Evolutionary conservation across 495 filamentous ascomycete species (phyloP).

Genomic region (Collariella sp.): DNA sequence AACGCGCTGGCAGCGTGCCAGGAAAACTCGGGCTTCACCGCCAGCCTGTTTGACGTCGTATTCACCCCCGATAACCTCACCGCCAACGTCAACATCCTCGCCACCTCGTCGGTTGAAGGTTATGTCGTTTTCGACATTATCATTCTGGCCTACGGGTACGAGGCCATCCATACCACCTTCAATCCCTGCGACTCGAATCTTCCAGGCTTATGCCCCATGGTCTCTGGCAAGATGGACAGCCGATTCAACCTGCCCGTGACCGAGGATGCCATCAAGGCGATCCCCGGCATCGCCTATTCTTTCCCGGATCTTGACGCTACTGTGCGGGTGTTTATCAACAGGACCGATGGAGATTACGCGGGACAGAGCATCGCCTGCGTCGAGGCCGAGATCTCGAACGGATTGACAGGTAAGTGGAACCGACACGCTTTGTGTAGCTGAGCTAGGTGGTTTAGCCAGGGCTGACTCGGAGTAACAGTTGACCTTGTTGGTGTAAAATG

Average conservation of each 20-base stretch:
- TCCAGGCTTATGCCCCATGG: conserved; percentile 87
- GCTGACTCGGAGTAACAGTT: conserved; percentile 35
- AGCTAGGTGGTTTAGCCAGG: not conserved
- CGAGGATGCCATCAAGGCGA: conserved; percentile 45
- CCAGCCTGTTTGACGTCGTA: conserved; percentile 70
- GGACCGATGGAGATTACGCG: conserved; percentile 37
- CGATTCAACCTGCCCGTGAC: conserved; percentile 57
- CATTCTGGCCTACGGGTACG: conserved; percentile 76
- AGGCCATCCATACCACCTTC: conserved; percentile 51
- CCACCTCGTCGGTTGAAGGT: conserved; percentile 75
- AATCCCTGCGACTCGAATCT: conserved; percentile 68
- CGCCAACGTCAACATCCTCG: conserved; percentile 66
- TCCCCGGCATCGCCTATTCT: conserved; percentile 81
- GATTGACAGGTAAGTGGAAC: conserved; percentile 53
- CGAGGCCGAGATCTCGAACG: conserved; percentile 82
- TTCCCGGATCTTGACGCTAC: conserved; percentile 92
- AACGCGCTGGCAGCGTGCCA: conserved; percentile 73
- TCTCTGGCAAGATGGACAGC: conserved; percentile 69
- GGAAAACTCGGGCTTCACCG: conserved; percentile 69
- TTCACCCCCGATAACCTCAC: conserved; percentile 71
- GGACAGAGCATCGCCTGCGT: conserved; percentile 70
- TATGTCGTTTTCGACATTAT: conserved; percentile 71
- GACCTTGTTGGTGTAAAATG: conserved; percentile 84
- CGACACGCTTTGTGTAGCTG: not conserved
- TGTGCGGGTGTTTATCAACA: conserved; percentile 72